phyloP scores from a whole-genome alignment of 176 grass and related monocot species.

The Otatea glauca region DNA sequence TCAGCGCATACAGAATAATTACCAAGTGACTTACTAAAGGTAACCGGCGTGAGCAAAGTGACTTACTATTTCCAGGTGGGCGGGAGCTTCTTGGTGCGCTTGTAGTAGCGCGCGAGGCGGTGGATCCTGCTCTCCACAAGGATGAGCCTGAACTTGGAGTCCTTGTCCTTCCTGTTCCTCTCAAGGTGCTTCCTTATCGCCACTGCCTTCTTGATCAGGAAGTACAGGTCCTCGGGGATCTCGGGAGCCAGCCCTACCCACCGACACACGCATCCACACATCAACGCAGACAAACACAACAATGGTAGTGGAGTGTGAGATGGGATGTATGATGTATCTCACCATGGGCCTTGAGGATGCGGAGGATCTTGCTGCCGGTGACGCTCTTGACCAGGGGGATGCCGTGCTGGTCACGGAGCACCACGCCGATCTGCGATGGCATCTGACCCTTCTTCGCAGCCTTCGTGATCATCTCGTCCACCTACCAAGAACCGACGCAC shows the following conservation, averaged over 20 bases:
- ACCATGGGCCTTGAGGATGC: constrained; percentile 92
- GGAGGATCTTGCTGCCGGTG: constrained; percentile 91
- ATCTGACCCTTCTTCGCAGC: constrained; percentile 84
- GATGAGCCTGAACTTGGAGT: constrained; percentile 88
- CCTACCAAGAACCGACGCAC: constrained; percentile 33
- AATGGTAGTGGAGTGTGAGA: neutral
- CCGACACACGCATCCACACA: neutral
- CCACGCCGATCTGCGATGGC: constrained; percentile 83
- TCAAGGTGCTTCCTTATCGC: constrained; percentile 93
- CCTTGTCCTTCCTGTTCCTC: constrained; percentile 98
- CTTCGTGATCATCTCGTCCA: constrained; percentile 87
- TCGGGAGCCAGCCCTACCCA: constrained; percentile 61
- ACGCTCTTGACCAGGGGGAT: constrained; percentile 79
- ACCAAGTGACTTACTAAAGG: too few relatives aligned
- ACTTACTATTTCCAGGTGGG: constrained; percentile 97
- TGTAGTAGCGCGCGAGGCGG: constrained; percentile 94
- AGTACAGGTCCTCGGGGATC: constrained; percentile 79
- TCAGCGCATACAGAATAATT: too few relatives aligned
- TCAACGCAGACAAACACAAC: neutral
- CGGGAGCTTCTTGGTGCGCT: constrained; percentile 95
- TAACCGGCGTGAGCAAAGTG: too few relatives aligned
- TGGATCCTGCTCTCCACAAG: constrained; percentile 97
- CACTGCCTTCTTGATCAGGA: constrained; percentile 89
- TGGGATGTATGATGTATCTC: too few relatives aligned
- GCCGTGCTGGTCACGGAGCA: constrained; percentile 86